Conservation (phyloP, 1,284 basidiomycete genomes). For the Cutaneotrichosporon sp. region DNA sequence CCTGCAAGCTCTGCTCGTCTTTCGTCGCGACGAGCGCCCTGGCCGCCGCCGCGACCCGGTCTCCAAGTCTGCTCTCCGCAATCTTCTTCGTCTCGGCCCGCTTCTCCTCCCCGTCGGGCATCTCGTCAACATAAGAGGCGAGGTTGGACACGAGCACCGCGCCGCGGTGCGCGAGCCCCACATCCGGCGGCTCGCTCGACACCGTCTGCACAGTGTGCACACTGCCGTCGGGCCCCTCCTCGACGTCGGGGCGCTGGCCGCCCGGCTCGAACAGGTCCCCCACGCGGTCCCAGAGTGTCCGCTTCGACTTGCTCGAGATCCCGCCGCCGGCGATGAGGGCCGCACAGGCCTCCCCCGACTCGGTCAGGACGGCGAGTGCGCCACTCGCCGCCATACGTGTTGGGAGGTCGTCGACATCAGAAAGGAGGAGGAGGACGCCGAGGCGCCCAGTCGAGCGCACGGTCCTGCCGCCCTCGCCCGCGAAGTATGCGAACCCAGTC, state of each 20-base stretch:
- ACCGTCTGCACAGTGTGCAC: slow-evolving; percentile 26
- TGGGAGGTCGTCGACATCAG: slow-evolving; percentile 72
- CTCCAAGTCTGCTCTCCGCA: not conserved
- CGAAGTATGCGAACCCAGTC: slow-evolving; percentile 58
- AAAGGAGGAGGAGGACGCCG: slow-evolving; percentile 75
- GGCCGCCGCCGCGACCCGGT: not conserved
- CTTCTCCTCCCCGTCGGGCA: not conserved
- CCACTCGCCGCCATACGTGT: slow-evolving; percentile 81
- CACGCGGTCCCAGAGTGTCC: slow-evolving; percentile 59
- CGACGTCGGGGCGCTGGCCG: slow-evolving; percentile 13
- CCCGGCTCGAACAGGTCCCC: slow-evolving; percentile 55
- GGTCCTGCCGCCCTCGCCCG: slow-evolving; percentile 31
- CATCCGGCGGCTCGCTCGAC: slow-evolving; percentile 45
- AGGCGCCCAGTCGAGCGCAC: slow-evolving; percentile 59
- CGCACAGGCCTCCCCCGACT: slow-evolving; percentile 57
- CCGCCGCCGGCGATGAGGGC: slow-evolving; percentile 50
- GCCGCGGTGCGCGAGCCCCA: slow-evolving; percentile 63
- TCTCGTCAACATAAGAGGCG: slow-evolving; percentile 39
- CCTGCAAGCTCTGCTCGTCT: not conserved
- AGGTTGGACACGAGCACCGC: slow-evolving; percentile 66
- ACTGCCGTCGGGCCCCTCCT: slow-evolving; percentile 29
- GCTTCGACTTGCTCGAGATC: slow-evolving; percentile 40
- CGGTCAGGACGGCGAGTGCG: slow-evolving; percentile 72
- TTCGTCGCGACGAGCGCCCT: not conserved
- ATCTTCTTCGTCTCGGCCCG: not conserved